Percentiles rank a stretch among this genome's conserved stretches.
These are phyloP conservation scores for Nothophoma quercina DNA, from an alignment of 2,329 filamentous ascomycete genomes.

Conservation along the genomic window DNA sequence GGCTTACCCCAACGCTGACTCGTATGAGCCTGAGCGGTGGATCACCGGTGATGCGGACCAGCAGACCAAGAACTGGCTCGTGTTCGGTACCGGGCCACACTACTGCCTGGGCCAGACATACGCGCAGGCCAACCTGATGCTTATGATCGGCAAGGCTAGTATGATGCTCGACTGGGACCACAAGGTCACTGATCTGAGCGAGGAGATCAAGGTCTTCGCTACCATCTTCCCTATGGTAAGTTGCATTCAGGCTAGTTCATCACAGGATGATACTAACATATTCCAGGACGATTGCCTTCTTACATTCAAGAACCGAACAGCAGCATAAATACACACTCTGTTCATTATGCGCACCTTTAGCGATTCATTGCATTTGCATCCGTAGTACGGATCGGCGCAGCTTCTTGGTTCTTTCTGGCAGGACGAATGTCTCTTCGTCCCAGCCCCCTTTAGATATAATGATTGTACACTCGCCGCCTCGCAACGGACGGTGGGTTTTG, in stretches of 20 bases:
- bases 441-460: conserved; percentile 37
- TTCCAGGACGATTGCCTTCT: conserved; percentile 81
- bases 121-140: conserved; percentile 85
- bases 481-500: conserved; percentile 19
- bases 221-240: conserved; percentile 96
- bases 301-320: conserved; percentile 64
- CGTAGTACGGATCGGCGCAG: conserved; percentile 25
- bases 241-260: conserved; percentile 16
- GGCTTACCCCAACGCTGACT: conserved; percentile 86
- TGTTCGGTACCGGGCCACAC: conserved; percentile 94
- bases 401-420: conserved; percentile 27
- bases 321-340: conserved; percentile 25
- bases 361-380: conserved; percentile 39
- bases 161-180: conserved; percentile 90
- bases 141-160: conserved; percentile 89
- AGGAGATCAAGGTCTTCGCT: conserved; percentile 98
- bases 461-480: conserved; percentile 32
- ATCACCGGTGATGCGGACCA: conserved; percentile 88
- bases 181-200: conserved; percentile 79
- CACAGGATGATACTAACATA: conserved; percentile 22
- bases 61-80: conserved; percentile 94
- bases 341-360: conserved; percentile 31
- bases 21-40: conserved; percentile 63
- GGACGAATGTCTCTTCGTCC: conserved; percentile 20
- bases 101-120: conserved; percentile 96